phyloP scores from a whole-genome alignment of 2,329 filamentous ascomycete species.

The Colletotrichum sp. region DNA sequence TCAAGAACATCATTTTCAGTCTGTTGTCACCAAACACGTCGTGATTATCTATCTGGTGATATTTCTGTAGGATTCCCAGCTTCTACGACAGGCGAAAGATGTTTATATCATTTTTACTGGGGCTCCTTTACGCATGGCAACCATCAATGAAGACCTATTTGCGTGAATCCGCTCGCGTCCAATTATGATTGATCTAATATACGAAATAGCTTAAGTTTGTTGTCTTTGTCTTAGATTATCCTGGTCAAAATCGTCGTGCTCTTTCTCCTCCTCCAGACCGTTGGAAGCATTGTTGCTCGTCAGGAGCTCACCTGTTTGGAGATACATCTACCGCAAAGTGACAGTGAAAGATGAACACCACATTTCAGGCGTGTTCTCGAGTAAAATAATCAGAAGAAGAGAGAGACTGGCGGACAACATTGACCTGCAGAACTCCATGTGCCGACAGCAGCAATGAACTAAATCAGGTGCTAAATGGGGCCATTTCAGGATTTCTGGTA shows the following conservation, averaged over 20 bases:
- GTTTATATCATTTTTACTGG: background rate
- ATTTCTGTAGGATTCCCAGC: background rate
- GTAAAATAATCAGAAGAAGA: background rate
- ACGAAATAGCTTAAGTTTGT: rapidly evolving
- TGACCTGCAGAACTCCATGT: background rate
- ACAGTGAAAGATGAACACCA: background rate
- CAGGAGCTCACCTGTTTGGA: background rate
- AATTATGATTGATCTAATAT: background rate
- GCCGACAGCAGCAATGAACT: rapidly evolving
- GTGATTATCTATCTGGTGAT: background rate
- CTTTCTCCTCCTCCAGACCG: background rate
- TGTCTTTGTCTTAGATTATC: rapidly evolving
- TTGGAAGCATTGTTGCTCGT: rapidly evolving
- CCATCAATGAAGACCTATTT: background rate
- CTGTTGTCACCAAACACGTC: background rate
- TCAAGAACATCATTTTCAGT: background rate
- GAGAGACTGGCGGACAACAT: rapidly evolving
- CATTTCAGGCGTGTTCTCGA: background rate
- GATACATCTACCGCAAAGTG: background rate
- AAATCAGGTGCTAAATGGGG: rapidly evolving
- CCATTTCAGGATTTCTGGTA: background rate
- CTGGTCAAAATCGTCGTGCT: background rate
- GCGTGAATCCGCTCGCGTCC: background rate
- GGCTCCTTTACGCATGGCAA: background rate
- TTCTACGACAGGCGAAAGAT: background rate